Conservation (phyloP, 768 basidiomycete species). For the Pleurotus platypus region DNA sequence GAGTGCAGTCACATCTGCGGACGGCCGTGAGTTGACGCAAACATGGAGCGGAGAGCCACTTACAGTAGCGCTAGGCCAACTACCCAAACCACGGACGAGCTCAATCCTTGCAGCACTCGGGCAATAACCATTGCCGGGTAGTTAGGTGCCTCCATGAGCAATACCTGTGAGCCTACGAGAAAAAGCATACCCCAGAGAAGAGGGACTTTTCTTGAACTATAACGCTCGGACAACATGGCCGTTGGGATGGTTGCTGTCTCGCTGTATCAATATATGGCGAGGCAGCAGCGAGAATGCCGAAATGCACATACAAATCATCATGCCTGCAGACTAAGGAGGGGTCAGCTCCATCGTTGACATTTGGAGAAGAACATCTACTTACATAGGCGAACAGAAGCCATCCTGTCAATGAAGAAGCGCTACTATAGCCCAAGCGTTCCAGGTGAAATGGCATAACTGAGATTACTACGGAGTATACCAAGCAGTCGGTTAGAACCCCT, state of each 20-base stretch:
- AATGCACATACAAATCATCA: slow-evolving; percentile 42
- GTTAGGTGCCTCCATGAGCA: slow-evolving; percentile 60
- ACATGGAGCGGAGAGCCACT: slow-evolving; percentile 4
- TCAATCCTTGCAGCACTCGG: slow-evolving; percentile 55
- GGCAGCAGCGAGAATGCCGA: neutral
- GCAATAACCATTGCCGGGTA: slow-evolving; percentile 57
- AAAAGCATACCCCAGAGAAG: slow-evolving; percentile 47
- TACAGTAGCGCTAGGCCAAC: slow-evolving; percentile 60
- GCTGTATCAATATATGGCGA: neutral
- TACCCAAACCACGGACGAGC: slow-evolving; percentile 60
- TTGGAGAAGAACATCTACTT: slow-evolving; percentile 16
- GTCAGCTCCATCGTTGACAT: neutral
- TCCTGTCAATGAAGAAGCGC: slow-evolving; percentile 48
- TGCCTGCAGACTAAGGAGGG: slow-evolving; percentile 44
- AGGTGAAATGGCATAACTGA: slow-evolving; percentile 66
- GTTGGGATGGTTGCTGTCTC: slow-evolving; percentile 53
- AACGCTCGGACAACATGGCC: slow-evolving; percentile 51
- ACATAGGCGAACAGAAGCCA: slow-evolving; percentile 64
- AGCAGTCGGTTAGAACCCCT: slow-evolving; percentile 47
- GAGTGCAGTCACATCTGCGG: slow-evolving; percentile 51
- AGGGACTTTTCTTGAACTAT: slow-evolving; percentile 41
- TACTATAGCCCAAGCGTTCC: slow-evolving; percentile 38
- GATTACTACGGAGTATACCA: slow-evolving; percentile 61
- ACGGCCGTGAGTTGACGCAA: neutral
- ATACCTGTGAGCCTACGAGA: slow-evolving; percentile 50